Base-by-base conservation (phyloP, 768 basidiomycete species). In the Leccinum fibrillosum region DNA sequence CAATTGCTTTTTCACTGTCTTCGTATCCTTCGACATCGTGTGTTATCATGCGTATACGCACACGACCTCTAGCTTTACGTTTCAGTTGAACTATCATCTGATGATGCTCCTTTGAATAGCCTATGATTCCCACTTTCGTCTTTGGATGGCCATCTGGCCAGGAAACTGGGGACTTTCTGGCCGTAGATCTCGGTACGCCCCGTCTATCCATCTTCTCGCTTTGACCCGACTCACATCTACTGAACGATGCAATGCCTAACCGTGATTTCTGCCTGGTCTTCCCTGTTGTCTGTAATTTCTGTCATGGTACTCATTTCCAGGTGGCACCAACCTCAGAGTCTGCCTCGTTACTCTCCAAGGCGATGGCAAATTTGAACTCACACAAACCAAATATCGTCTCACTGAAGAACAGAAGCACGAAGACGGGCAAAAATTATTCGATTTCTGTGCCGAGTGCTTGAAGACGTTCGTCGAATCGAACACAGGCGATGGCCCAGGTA, bases 381-480 rank as follows among this genome's bases (percentile, higher is more conserved):
- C 94, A 0, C 96, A 98, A 71, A 89, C 94, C 35, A 99, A 99
- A 74, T 98, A 98, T 75, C 89, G 95, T 52, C 83, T 99, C 48
- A 86, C 92, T 1, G 97, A 99, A 69, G 97, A 98, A 68, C 97
- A 98, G 73, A 99, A 99, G 74, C 94, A 97, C 58, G 92, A 91
- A 7, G 94, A 98, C n/a, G 97, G 95, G 6, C 88, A 93, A 70
- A 88, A 88, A 59, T 76, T 99, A 53, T 98, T 99, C 64, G 97
- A 99, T 75, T 99, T 99, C 68, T 98, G 96, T 70, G 97, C 93
- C 0, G 89, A 96, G 70, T 97, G 90, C 70, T 75, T 98, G 58
- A 89, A 91, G 72, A 86, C 83, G 7, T 99, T 98, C 74, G 81
- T 98, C 62, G 83, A 88, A 28, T 86, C 87, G 17, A 90, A 92